These are phyloP conservation scores for Globisporangium orthogonon DNA, from an alignment of 352 stramenopile genomes.

Conservation along the genomic window DNA sequence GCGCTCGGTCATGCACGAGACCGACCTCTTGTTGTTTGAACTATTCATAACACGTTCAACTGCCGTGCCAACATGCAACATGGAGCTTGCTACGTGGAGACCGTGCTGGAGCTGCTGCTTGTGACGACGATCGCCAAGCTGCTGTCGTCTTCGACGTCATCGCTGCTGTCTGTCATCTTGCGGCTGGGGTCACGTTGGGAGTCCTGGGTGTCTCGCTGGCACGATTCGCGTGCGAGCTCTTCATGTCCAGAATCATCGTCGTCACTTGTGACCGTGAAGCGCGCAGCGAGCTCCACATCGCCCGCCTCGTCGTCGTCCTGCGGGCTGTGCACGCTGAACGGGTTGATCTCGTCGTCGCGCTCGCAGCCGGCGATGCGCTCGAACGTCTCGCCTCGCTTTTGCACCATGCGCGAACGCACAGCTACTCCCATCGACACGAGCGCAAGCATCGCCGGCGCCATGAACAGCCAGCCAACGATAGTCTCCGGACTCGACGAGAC, in stretches of 20 bases:
- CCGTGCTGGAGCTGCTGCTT: too few relatives aligned
- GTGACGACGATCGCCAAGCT: too few relatives aligned
- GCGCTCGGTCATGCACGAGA: too few relatives aligned
- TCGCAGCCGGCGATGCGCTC: constrained; percentile 29
- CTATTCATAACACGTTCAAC: too few relatives aligned
- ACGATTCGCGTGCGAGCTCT: constrained; percentile 1
- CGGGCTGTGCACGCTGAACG: constrained; percentile 25
- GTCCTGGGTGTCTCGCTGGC: too few relatives aligned
- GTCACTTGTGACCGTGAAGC: constrained; percentile 19
- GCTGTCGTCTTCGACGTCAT: too few relatives aligned
- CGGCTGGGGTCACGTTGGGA: too few relatives aligned
- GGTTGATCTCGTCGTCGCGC: constrained; percentile 67
- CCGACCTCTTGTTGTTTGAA: too few relatives aligned
- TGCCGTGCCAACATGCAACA: too few relatives aligned
- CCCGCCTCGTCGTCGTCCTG: constrained; percentile 19
- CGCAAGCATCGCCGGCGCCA: constrained; percentile 28
- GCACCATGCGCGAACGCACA: constrained; percentile 14
- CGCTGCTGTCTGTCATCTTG: too few relatives aligned
- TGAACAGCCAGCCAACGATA: constrained; percentile 44
- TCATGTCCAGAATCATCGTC: constrained; percentile 8
- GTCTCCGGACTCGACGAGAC: constrained; percentile 6
- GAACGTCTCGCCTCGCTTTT: constrained; percentile 17
- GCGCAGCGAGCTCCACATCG: constrained; percentile 29
- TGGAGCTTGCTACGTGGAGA: too few relatives aligned
- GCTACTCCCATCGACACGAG: constrained; percentile 35